phyloP scores from a whole-genome alignment of 2,329 filamentous ascomycete genomes.

The Colletotrichum melonis region DNA sequence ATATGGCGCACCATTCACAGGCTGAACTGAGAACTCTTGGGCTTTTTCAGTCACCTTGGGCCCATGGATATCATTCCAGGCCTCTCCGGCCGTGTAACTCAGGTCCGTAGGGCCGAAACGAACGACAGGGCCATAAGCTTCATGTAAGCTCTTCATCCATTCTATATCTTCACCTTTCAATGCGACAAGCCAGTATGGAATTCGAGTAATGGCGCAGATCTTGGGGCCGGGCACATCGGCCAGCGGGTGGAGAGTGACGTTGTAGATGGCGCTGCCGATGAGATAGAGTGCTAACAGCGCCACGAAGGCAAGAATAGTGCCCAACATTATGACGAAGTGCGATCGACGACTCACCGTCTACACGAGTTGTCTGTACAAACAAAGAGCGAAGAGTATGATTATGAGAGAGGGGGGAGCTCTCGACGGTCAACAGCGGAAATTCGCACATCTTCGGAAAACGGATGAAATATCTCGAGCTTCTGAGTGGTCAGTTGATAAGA shows the following conservation, averaged over 20 bases:
- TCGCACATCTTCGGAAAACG: not conserved
- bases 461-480: slow-evolving; percentile 2
- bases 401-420: not conserved
- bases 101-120: slow-evolving; percentile 39
- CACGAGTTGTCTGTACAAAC: not conserved
- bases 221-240: slow-evolving; percentile 37
- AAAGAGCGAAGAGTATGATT: not conserved
- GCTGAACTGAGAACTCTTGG: slow-evolving; percentile 35
- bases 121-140: slow-evolving; percentile 38
- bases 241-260: slow-evolving; percentile 40
- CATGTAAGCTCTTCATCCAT: slow-evolving; percentile 39
- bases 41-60: slow-evolving; percentile 31
- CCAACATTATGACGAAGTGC: not conserved
- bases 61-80: slow-evolving; percentile 40
- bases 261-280: slow-evolving; percentile 36
- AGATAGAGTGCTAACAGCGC: slow-evolving; percentile 20
- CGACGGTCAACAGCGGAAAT: not conserved
- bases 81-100: slow-evolving; percentile 37
- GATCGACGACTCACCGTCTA: not conserved
- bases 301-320: not conserved
- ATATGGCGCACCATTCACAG: slow-evolving; percentile 35
- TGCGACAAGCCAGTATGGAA: slow-evolving; percentile 39
- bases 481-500: not conserved
- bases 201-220: slow-evolving; percentile 37
- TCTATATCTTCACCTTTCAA: slow-evolving; percentile 37